Percentiles rank a stretch among this genome's conserved stretches.
phyloP scores from a whole-genome alignment of 768 basidiomycete species.

The Mycena crocata region DNA sequence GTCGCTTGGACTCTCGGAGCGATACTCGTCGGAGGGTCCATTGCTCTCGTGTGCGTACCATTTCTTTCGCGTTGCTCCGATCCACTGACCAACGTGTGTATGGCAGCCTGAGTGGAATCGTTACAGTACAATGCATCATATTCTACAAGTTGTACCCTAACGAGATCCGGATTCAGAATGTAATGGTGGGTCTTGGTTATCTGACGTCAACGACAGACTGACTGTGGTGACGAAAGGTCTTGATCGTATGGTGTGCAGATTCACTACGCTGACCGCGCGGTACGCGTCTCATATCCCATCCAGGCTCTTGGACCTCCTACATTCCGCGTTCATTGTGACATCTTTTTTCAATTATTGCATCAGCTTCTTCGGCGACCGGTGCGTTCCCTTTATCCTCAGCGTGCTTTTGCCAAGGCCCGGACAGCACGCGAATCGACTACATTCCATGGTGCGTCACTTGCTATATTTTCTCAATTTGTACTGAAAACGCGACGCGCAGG shows the following conservation, averaged over 20 bases:
- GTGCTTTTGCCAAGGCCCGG: not conserved
- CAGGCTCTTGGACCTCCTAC: conserved; percentile 42
- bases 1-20: conserved; percentile 32
- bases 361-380: conserved; percentile 43
- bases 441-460: conserved; percentile 26
- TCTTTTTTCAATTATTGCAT: conserved; percentile 49
- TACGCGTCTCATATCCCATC: too few species aligned
- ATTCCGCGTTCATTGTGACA: conserved; percentile 46
- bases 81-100: not conserved
- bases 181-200: conserved; percentile 24
- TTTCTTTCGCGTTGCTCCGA: not conserved
- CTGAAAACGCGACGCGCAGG: conserved; percentile 3
- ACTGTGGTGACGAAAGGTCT: conserved; percentile 1
- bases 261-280: too few species aligned
- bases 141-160: conserved; percentile 32
- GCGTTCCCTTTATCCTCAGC: not conserved
- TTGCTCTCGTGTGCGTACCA: conserved; percentile 31
- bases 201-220: not conserved
- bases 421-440: conserved; percentile 8
- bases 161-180: conserved; percentile 12
- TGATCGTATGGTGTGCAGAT: conserved; percentile 18
- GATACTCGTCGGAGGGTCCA: conserved; percentile 31
- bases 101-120: conserved; percentile 33
- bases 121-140: conserved; percentile 33
- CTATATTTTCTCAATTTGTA: not conserved